Evolutionary conservation across 495 filamentous ascomycete genomes (phyloP).

Genomic region (Aspergillus saccharolyticus): DNA sequence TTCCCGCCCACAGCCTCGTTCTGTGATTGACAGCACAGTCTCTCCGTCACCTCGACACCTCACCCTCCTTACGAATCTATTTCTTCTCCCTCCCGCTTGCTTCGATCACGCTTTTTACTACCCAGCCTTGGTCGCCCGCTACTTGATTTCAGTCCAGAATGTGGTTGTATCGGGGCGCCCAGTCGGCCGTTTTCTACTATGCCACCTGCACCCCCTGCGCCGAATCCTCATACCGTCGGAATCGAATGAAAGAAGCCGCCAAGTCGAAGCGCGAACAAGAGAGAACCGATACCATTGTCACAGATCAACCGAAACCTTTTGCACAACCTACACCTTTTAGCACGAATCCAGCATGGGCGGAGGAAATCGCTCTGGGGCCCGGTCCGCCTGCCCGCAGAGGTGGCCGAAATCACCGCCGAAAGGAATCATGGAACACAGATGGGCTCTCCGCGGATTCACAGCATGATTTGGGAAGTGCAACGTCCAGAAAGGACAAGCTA

Average conservation of each 20-base stretch:
- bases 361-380: constrained; percentile 78
- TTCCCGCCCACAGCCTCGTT: background rate
- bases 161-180: constrained; percentile 55
- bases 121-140: background rate
- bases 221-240: constrained; percentile 55
- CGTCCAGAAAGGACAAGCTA: constrained; percentile 30
- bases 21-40: background rate
- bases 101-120: background rate
- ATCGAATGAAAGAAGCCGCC: constrained; percentile 61
- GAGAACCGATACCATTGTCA: constrained; percentile 42
- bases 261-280: constrained; percentile 55
- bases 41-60: constrained; percentile 1
- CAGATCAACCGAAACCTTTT: constrained; percentile 67
- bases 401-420: constrained; percentile 37
- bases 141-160: constrained; percentile 21
- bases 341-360: constrained; percentile 80
- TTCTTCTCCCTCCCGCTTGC: no score
- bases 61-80: no score
- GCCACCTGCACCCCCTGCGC: constrained; percentile 78
- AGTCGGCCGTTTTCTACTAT: constrained; percentile 85
- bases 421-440: constrained; percentile 48
- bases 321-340: constrained; percentile 74
- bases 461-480: constrained; percentile 26
- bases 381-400: constrained; percentile 58
- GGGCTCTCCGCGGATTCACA: constrained; percentile 13